Percentiles rank a stretch among this genome's conserved stretches.
These are phyloP conservation scores for Ilex paraguariensis DNA, from an alignment of 305 asterid genomes.

Conservation along the genomic window DNA sequence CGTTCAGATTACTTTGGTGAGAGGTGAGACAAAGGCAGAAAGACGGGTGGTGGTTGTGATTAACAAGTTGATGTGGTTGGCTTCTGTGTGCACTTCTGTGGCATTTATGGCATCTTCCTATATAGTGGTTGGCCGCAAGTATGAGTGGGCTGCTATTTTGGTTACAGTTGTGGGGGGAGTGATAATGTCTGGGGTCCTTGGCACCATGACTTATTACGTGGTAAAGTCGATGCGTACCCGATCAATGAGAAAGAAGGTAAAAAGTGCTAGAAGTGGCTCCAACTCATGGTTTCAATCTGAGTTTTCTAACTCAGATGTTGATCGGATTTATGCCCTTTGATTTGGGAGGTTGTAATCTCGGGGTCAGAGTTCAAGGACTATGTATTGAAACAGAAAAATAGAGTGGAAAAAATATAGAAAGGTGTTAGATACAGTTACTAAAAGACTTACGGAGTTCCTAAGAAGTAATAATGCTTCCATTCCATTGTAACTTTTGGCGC, in stretches of 20 bases:
- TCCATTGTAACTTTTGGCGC: too few species aligned
- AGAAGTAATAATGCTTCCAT: too few species aligned
- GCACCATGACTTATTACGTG: constrained; percentile 78
- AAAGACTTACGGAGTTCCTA: too few species aligned
- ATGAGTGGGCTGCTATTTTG: constrained; percentile 65
- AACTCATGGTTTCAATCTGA: constrained; percentile 55
- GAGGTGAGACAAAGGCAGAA: constrained; percentile 81
- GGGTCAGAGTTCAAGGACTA: too few species aligned
- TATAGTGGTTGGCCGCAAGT: constrained; percentile 59
- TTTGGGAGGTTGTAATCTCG: too few species aligned
- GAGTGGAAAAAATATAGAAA: too few species aligned
- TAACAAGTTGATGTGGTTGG: constrained; percentile 87
- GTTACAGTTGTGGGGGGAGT: constrained; percentile 59
- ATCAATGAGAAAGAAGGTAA: constrained; percentile 61
- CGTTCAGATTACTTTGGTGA: constrained; percentile 77
- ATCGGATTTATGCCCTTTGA: constrained; percentile 68
- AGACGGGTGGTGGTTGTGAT: constrained; percentile 74
- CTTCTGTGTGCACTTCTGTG: constrained; percentile 84
- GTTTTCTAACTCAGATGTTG: constrained; percentile 52
- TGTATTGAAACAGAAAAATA: too few species aligned
- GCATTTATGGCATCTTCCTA: constrained; percentile 77
- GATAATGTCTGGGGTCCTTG: constrained; percentile 65
- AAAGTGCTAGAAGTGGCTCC: constrained; percentile 54
- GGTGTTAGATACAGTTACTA: too few species aligned
- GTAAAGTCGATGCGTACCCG: constrained; percentile 54